phyloP scores from a whole-genome alignment of 495 filamentous ascomycete genomes.

The Neurospora sp. region DNA sequence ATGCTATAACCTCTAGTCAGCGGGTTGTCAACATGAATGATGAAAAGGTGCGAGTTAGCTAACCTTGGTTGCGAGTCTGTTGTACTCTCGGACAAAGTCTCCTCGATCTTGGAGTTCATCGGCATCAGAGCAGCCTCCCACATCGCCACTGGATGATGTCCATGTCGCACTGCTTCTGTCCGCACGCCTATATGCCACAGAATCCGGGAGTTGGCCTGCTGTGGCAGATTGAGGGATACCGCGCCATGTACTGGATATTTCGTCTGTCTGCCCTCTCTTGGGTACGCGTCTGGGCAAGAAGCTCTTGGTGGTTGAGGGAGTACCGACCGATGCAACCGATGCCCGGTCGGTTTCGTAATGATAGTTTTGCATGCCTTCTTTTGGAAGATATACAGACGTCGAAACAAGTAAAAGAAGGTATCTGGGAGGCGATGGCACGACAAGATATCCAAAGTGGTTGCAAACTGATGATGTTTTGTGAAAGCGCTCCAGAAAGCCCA shows the following conservation, averaged over 20 bases:
- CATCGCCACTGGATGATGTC: conserved; percentile 33
- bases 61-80: conserved; percentile 43
- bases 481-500: neutral
- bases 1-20: conserved; percentile 22
- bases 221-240: conserved; percentile 10
- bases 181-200: conserved; percentile 5
- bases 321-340: conserved; percentile 1
- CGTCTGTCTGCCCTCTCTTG: neutral
- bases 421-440: neutral
- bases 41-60: neutral
- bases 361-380: neutral
- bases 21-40: neutral
- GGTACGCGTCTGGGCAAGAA: conserved; percentile 1
- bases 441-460: neutral
- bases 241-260: neutral
- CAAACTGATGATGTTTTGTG: neutral
- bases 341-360: conserved; percentile 10
- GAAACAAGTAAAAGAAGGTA: neutral
- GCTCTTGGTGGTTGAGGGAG: conserved; percentile 7
- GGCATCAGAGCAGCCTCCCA: conserved; percentile 21
- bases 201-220: conserved; percentile 12
- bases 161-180: conserved; percentile 32
- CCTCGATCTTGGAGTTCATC: conserved; percentile 33
- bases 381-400: neutral
- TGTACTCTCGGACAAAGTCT: conserved; percentile 42